phyloP scores from a whole-genome alignment of 257 asterid genomes.

The Solanum lycopersicoides region DNA sequence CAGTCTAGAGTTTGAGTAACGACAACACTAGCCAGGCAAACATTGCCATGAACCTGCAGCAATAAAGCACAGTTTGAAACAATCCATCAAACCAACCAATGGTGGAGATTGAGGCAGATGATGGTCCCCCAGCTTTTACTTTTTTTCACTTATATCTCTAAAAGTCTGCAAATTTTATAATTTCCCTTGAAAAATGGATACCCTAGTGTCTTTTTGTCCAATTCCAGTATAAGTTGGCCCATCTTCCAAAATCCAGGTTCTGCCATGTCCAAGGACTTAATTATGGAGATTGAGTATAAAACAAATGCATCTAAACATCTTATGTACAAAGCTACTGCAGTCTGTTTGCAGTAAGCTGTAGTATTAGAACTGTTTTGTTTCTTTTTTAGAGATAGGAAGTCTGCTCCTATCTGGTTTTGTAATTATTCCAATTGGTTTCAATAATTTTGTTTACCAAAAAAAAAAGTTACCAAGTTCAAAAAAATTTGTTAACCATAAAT shows the following conservation, averaged over 20 bases:
- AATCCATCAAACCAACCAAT: neutral
- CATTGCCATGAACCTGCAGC: conserved; percentile 95
- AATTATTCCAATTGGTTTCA: neutral
- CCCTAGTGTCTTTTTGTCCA: neutral
- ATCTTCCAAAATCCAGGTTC: neutral
- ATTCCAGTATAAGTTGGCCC: neutral
- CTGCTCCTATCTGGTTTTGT: neutral
- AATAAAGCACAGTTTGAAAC: conserved; percentile 1
- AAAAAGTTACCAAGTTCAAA: neutral
- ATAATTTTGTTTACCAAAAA: neutral
- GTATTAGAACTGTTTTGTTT: neutral
- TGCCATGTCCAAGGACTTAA: neutral
- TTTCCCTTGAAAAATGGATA: neutral
- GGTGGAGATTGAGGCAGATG: neutral
- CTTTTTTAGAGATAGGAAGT: neutral
- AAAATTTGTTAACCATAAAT: neutral
- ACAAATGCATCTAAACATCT: neutral
- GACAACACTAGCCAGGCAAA: conserved; percentile 92
- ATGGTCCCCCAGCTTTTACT: neutral
- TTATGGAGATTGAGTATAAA: neutral
- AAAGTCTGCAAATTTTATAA: neutral
- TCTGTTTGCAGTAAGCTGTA: neutral
- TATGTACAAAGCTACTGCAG: neutral
- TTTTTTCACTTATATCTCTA: neutral
- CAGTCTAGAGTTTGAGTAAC: conserved; percentile 96